phyloP scores from a whole-genome alignment of 1,139 yeast species.

The Oligophagozyma castellii region DNA sequence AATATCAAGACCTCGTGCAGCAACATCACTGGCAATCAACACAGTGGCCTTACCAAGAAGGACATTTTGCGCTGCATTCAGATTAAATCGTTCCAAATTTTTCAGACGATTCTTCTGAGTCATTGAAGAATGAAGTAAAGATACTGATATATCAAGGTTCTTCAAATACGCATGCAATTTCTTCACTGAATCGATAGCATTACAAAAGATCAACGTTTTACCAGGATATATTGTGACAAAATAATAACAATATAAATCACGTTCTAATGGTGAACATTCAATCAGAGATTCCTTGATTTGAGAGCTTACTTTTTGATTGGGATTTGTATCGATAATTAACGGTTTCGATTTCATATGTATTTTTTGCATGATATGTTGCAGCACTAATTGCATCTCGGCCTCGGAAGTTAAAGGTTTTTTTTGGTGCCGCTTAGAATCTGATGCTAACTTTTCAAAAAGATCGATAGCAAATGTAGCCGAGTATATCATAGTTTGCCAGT shows the following conservation, averaged over 20 bases:
- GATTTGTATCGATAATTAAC: conserved; percentile 68
- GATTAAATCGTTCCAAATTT: conserved; percentile 62
- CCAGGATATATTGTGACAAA: conserved; percentile 82
- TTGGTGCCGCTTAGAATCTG: conserved; percentile 28
- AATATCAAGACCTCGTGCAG: conserved; percentile 96
- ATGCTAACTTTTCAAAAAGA: conserved; percentile 59
- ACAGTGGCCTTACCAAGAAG: conserved; percentile 35
- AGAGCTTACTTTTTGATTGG: conserved; percentile 65
- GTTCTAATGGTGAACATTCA: conserved; percentile 82
- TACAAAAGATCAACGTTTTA: conserved; percentile 80
- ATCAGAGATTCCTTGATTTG: conserved; percentile 74
- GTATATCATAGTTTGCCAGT: conserved; percentile 85
- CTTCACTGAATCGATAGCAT: conserved; percentile 87
- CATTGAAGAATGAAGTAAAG: conserved; percentile 88
- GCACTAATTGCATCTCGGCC: conserved; percentile 41
- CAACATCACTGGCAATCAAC: conserved; percentile 89
- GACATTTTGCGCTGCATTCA: conserved; percentile 31
- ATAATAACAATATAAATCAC: conserved; percentile 83
- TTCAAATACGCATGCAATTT: conserved; percentile 65
- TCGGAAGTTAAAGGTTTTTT: conserved; percentile 26
- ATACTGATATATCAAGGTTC: conserved; percentile 56
- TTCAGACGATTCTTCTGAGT: conserved; percentile 84
- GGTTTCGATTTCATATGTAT: conserved; percentile 52
- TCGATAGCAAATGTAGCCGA: conserved; percentile 89
- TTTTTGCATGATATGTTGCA: conserved; percentile 42